These are phyloP conservation scores for Stephania yunnanensis DNA, from an alignment of 164 flowering plant species.

Conservation along the genomic window DNA sequence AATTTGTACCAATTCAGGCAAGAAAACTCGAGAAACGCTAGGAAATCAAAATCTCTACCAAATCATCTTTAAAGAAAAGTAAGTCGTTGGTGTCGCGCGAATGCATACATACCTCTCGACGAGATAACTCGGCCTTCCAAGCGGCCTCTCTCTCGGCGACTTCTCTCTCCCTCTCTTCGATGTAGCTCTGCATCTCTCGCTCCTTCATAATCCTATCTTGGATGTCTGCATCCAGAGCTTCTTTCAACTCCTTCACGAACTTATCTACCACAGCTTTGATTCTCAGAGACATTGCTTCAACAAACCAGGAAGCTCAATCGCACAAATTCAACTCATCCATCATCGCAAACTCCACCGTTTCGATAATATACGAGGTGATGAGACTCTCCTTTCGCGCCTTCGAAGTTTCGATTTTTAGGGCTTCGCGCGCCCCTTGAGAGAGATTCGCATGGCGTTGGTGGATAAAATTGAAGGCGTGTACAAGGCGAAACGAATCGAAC, in stretches of 20 bases:
- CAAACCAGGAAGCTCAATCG: not conserved
- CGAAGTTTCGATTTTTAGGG: not conserved
- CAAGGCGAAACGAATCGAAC: too few relatives aligned
- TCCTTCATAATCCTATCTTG: slow-evolving; percentile 96
- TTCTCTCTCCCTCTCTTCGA: slow-evolving; percentile 87
- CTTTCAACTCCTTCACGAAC: slow-evolving; percentile 93
- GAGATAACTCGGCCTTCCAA: slow-evolving; percentile 97
- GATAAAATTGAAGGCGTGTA: too few relatives aligned
- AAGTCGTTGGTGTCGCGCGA: too few relatives aligned
- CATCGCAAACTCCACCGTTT: not conserved
- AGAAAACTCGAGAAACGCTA: not conserved
- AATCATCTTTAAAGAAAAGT: not conserved
- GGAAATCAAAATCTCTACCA: not conserved
- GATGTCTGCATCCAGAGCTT: slow-evolving; percentile 90
- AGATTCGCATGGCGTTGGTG: too few relatives aligned
- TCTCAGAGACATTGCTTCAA: slow-evolving; percentile 52
- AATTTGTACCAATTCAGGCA: too few relatives aligned
- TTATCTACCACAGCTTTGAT: slow-evolving; percentile 91
- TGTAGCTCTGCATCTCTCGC: slow-evolving; percentile 99
- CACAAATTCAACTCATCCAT: not conserved
- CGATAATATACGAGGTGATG: not conserved
- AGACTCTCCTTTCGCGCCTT: not conserved
- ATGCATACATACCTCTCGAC: slow-evolving; percentile 61
- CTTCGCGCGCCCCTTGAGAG: slow-evolving; percentile 3
- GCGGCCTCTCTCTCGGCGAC: slow-evolving; percentile 99